phyloP scores from a whole-genome alignment of 2,329 filamentous ascomycete species.

The Fusarium goolgardi region DNA sequence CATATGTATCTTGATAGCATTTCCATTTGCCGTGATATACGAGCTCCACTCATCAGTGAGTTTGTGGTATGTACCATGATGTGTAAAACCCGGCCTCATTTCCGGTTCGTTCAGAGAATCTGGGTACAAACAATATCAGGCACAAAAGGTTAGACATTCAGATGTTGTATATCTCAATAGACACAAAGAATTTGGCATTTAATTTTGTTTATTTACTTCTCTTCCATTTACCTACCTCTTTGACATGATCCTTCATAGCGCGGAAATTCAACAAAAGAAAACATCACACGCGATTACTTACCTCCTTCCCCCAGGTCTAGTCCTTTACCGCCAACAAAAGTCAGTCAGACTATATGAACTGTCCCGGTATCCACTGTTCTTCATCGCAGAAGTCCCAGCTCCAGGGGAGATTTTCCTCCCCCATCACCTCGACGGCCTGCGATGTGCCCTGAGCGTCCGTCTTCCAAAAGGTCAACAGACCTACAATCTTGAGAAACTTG shows the following conservation, averaged over 20 bases:
- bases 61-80: background rate
- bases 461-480: conserved; percentile 17
- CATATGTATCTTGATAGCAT: background rate
- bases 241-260: background rate
- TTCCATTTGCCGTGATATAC: background rate
- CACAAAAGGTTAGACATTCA: background rate
- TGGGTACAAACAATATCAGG: background rate
- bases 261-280: background rate
- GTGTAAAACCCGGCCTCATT: background rate
- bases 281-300: background rate
- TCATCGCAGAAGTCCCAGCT: background rate
- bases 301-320: background rate
- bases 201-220: background rate
- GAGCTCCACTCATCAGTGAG: conserved; percentile 5
- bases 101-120: background rate
- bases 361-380: too few species aligned
- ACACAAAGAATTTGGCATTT: background rate
- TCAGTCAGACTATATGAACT: too few species aligned
- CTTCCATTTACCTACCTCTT: background rate
- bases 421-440: conserved; percentile 6
- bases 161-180: background rate
- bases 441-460: background rate
- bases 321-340: too few species aligned
- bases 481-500: conserved; percentile 22
- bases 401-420: background rate